These are phyloP conservation scores for Fusarium drepaniforme DNA, from an alignment of 2,329 filamentous ascomycete species.

Conservation along the genomic window DNA sequence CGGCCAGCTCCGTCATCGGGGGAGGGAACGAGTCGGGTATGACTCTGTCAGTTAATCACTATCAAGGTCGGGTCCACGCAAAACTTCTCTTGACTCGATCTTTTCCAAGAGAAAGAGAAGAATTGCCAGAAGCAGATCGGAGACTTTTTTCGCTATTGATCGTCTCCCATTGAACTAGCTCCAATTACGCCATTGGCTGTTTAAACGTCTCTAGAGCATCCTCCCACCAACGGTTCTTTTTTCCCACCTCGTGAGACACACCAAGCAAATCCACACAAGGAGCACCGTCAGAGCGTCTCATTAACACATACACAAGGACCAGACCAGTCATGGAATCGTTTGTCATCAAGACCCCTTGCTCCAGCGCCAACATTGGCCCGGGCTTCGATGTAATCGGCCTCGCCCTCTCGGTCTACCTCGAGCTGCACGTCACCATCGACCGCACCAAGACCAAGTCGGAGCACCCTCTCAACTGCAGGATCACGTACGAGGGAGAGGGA, in stretches of 20 bases:
- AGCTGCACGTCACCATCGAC: constrained; percentile 85
- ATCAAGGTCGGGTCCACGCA: constrained; percentile 16
- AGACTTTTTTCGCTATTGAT: not conserved
- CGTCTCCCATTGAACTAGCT: constrained; percentile 16
- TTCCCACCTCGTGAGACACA: not conserved
- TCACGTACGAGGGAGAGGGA: constrained; percentile 91
- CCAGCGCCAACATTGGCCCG: constrained; percentile 96
- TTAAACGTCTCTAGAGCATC: constrained; percentile 17
- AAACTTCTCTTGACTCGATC: constrained; percentile 11
- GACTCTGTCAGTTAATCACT: constrained; percentile 20
- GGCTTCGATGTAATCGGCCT: constrained; percentile 98
- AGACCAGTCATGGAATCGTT: constrained; percentile 68
- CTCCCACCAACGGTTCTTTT: constrained; percentile 7
- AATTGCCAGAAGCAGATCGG: not conserved
- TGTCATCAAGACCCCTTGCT: constrained; percentile 86
- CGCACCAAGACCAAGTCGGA: constrained; percentile 64
- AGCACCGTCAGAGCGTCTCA: constrained; percentile 6
- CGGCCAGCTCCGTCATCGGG: constrained; percentile 38
- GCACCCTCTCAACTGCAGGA: constrained; percentile 83
- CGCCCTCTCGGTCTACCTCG: constrained; percentile 92
- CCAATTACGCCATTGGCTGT: constrained; percentile 32
- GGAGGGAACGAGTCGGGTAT: not conserved
- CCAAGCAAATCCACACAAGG: not conserved
- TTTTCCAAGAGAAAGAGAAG: not conserved
- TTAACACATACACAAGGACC: constrained; percentile 9